Evolutionary conservation across 2,329 filamentous ascomycete species (phyloP), one percentile per base, ranked within the genome.

Genomic region (Aspergillus texensis): DNA sequence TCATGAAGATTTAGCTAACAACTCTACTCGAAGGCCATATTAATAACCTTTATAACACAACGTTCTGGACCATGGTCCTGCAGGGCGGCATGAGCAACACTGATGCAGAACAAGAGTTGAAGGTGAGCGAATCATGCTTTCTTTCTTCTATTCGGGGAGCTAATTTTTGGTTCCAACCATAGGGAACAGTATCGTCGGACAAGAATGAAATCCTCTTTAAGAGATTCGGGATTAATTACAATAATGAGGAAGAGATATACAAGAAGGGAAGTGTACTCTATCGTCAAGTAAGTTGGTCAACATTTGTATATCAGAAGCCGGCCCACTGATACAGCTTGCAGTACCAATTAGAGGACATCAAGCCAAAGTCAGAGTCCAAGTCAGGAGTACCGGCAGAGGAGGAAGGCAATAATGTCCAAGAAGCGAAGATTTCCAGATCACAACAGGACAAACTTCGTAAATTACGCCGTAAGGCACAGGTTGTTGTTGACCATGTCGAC

Each of bases 41-140:
- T 71, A 99, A 99, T 78, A 99, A 99, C 73, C 86, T 99, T 5
- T 99, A 97, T 79, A 99, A 99, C 76, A 99, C 95, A 0, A 92
- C 93, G 0, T 98, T 98, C 77, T 99, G 95, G 95, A 84, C 90
- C 0, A 82, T 99, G 71, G 90, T 98, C 26, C 88, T 92, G 67
- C 82, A 88, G 55, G 94, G 92, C 2, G 91, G 90, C 0, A 85
- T 95, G 81, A 89, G 86, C 58, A 86, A 88, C 34, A 90, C 89
- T 57, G 90, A 92, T 63, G 95, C 95, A 0, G 94, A 98, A 75
- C 86, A 90, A 72, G 86, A 87, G 63, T 85, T 99, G 52, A 89
- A 91, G 70, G 91, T 91, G 75, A 68, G 82, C 16, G n/a, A 5
- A 3, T 71, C 43, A 34, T 61, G 16, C 16, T 28, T 11, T 53